Evolutionary conservation across 805 yeast species (phyloP).

Genomic region (Middelhovenomyces tepae): DNA sequence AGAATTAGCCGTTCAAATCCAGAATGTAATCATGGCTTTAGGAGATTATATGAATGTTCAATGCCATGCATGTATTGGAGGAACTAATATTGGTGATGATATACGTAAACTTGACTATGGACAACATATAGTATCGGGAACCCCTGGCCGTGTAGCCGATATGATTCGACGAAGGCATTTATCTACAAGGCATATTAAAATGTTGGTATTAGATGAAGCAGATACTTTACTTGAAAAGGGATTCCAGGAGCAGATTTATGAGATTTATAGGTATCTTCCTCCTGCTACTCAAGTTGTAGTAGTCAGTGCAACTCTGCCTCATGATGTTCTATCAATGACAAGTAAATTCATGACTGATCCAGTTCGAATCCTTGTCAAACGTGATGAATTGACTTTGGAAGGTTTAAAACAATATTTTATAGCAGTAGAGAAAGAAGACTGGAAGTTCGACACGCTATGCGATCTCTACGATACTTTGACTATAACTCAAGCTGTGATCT

Average conservation of each 20-base stretch:
- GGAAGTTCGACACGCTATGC: conserved; percentile 89
- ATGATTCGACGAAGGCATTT: conserved; percentile 79
- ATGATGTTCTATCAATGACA: conserved; percentile 86
- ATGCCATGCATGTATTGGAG: conserved; percentile 91
- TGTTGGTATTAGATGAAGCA: conserved; percentile 92
- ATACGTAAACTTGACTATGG: conserved; percentile 66
- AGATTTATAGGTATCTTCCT: conserved; percentile 79
- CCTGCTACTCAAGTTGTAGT: conserved; percentile 84
- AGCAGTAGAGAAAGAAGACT: conserved; percentile 84
- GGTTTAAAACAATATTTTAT: conserved; percentile 91
- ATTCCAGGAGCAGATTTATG: conserved; percentile 91
- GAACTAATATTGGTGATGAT: conserved; percentile 77
- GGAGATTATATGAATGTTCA: conserved; percentile 84
- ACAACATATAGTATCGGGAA: conserved; percentile 89
- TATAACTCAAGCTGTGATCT: conserved; percentile 94
- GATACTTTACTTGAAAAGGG: conserved; percentile 91
- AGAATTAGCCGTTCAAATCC: conserved; percentile 90
- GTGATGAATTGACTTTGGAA: conserved; percentile 88
- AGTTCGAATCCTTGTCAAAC: conserved; percentile 84
- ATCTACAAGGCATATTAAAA: conserved; percentile 66
- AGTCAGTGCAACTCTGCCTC: conserved; percentile 89
- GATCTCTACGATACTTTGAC: conserved; percentile 93
- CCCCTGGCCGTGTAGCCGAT: conserved; percentile 93
- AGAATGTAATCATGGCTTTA: conserved; percentile 73
- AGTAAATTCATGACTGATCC: conserved; percentile 89